A percentile compares a stretch with the other conserved stretches of the same genome.
Evolutionary conservation across 805 yeast genomes (phyloP).

Genomic region (Candida silvicultrix): DNA sequence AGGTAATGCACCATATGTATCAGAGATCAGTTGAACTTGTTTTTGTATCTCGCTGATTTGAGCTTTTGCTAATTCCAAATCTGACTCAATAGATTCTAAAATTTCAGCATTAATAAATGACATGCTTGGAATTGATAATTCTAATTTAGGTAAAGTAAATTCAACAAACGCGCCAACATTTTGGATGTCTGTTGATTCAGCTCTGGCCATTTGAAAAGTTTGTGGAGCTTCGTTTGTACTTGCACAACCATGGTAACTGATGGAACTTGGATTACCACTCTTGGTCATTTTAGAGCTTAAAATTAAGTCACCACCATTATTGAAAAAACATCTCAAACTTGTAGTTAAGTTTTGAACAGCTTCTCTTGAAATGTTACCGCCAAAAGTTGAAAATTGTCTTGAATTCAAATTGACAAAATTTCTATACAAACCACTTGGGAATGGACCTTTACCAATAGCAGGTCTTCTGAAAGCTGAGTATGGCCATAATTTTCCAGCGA

Average conservation of each 20-base stretch:
- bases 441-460: constrained; percentile 15
- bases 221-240: constrained; percentile 23
- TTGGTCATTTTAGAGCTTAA: constrained; percentile 13
- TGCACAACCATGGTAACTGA: constrained; percentile 19
- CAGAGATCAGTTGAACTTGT: constrained; percentile 39
- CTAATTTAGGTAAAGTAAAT: constrained; percentile 40
- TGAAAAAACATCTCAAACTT: constrained; percentile 34
- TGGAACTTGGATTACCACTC: constrained; percentile 7
- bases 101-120: constrained; percentile 39
- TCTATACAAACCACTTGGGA: constrained; percentile 27
- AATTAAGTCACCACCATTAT: constrained; percentile 24
- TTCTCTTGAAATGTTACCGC: constrained; percentile 38
- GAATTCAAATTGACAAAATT: constrained; percentile 30
- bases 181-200: constrained; percentile 24
- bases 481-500: constrained; percentile 17
- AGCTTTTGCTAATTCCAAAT: constrained; percentile 30
- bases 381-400: constrained; percentile 33
- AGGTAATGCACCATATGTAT: constrained; percentile 60
- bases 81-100: constrained; percentile 30
- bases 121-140: constrained; percentile 30
- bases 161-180: constrained; percentile 49
- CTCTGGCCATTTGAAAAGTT: constrained; percentile 28
- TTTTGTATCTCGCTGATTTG: constrained; percentile 36
- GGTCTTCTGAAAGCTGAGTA: constrained; percentile 19
- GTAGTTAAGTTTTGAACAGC: constrained; percentile 54